phyloP scores from a whole-genome alignment of 1,284 basidiomycete genomes.

The Rhodotorula sp. region DNA sequence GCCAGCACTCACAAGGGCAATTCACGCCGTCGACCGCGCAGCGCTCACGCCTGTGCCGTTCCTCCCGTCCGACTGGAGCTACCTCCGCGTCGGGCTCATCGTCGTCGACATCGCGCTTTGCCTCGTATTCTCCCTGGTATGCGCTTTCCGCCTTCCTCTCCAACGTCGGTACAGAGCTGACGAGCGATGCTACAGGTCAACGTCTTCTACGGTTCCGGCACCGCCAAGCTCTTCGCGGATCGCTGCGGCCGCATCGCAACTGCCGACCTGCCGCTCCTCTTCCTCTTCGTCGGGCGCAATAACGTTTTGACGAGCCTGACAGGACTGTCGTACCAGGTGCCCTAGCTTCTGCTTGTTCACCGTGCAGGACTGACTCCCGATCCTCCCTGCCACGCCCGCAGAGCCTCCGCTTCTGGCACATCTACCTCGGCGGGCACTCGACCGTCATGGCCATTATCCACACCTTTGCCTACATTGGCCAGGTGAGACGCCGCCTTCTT shows the following conservation, averaged over 20 bases:
- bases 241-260: conserved; percentile 31
- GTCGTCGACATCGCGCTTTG: conserved; percentile 2
- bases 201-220: neutral
- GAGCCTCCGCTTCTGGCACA: conserved; percentile 33
- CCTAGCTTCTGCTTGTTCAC: neutral
- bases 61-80: conserved; percentile 21
- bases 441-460: conserved; percentile 33
- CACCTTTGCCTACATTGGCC: conserved; percentile 23
- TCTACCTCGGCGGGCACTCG: conserved; percentile 20
- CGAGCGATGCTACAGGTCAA: neutral
- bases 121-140: conserved; percentile 14
- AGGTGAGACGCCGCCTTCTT: conserved; percentile 1
- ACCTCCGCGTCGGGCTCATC: conserved; percentile 17
- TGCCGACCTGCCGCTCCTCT: conserved; percentile 31
- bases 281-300: conserved; percentile 29
- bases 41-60: neutral
- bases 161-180: neutral
- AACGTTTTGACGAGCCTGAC: conserved; percentile 23
- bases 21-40: conserved; percentile 10
- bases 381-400: neutral
- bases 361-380: neutral
- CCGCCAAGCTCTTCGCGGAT: conserved; percentile 15
- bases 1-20: conserved; percentile 4
- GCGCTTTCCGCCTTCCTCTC: neutral
- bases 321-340: conserved; percentile 28